Conservation (phyloP, 2,329 filamentous ascomycete genomes). For the Colletotrichum trifolii region DNA sequence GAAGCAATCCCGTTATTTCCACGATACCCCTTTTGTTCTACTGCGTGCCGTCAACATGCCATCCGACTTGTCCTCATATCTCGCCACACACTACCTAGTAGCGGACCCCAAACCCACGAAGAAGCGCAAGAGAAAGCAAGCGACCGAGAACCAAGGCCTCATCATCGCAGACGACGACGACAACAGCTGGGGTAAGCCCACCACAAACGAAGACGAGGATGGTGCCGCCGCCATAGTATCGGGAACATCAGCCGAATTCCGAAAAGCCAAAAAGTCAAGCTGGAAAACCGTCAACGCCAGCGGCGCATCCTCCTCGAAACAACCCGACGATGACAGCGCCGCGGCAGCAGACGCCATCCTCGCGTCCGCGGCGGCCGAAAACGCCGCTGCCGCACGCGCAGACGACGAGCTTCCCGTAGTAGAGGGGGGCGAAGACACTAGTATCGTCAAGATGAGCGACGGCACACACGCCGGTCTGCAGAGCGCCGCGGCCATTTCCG, state of each 20-base stretch:
- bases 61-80: constrained; percentile 80
- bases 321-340: constrained; percentile 57
- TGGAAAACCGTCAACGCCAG: constrained; percentile 79
- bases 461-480: constrained; percentile 91
- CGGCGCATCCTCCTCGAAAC: constrained; percentile 43
- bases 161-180: constrained; percentile 75
- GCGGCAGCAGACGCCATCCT: constrained; percentile 84
- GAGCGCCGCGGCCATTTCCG: constrained; percentile 80
- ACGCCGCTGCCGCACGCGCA: constrained; percentile 59
- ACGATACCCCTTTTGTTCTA: background rate
- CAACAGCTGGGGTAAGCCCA: constrained; percentile 58
- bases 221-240: constrained; percentile 62
- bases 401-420: constrained; percentile 63
- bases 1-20: background rate
- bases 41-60: constrained; percentile 53
- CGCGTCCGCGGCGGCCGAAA: constrained; percentile 76
- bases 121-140: constrained; percentile 72
- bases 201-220: constrained; percentile 63
- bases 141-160: constrained; percentile 59
- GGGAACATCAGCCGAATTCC: constrained; percentile 70
- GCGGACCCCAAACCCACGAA: constrained; percentile 67
- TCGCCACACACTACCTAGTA: constrained; percentile 89
- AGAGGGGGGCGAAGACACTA: constrained; percentile 53
- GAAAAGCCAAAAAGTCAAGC: constrained; percentile 79
- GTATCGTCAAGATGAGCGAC: constrained; percentile 80